These are phyloP conservation scores for Moricandia arvensis DNA, from an alignment of 345 rosid species.

Conservation along the genomic window DNA sequence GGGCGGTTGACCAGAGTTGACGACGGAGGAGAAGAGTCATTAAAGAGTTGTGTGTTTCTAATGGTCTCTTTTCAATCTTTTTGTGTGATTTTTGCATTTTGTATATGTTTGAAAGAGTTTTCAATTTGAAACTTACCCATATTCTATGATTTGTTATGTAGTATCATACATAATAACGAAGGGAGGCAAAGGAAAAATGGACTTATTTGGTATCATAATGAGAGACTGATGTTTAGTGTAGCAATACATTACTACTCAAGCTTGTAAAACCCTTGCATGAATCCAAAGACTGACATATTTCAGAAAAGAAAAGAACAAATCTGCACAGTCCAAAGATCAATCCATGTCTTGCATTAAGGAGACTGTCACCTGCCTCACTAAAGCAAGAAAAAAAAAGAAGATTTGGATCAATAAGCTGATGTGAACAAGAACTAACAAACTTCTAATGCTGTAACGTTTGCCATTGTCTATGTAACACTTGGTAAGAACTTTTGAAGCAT, in stretches of 20 bases:
- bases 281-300: slow-evolving; percentile 13
- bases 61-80: background rate
- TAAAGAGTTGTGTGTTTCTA: background rate
- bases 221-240: background rate
- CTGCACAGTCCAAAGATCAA: slow-evolving; percentile 17
- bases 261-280: slow-evolving; percentile 11
- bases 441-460: background rate
- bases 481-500: background rate
- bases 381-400: background rate
- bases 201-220: slow-evolving; percentile 12
- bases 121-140: background rate
- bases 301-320: slow-evolving; percentile 8
- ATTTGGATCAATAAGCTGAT: background rate
- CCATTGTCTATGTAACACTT: background rate
- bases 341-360: background rate
- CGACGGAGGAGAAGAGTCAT: background rate
- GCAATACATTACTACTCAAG: slow-evolving; percentile 18
- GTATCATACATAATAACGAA: background rate
- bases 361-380: slow-evolving; percentile 20
- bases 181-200: background rate
- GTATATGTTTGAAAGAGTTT: background rate
- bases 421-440: background rate
- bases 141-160: background rate
- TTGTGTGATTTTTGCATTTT: background rate
- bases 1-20: background rate